A percentile compares a stretch with the other conserved stretches of the same genome.
Conservation (phyloP, 1,284 basidiomycete genomes). For the Porogramme epimiltina region DNA sequence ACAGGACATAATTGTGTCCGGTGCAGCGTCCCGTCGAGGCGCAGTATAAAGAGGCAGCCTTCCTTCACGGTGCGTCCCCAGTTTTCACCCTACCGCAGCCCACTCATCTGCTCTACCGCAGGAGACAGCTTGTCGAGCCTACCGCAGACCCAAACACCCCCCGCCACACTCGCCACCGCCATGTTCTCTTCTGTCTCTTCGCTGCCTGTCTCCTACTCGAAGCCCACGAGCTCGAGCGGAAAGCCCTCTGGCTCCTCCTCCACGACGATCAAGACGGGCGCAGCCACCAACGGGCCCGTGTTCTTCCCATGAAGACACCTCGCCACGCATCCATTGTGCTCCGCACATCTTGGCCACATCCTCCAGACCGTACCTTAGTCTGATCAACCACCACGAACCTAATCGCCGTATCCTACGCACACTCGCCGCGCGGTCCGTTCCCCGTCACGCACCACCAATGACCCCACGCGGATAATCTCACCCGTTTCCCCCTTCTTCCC, state of each 20-base stretch:
- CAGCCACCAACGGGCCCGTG: slow-evolving; percentile 23
- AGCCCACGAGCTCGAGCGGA: slow-evolving; percentile 11
- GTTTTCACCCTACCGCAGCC: not conserved
- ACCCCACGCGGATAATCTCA: not conserved
- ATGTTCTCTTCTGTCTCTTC: slow-evolving; percentile 10
- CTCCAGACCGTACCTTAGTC: not conserved
- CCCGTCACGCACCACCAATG: not conserved
- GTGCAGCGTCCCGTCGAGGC: slow-evolving; percentile 12
- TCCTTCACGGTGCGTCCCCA: slow-evolving; percentile 8
- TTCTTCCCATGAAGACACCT: slow-evolving; percentile 24
- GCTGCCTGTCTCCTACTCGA: slow-evolving; percentile 12
- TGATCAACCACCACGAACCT: not conserved
- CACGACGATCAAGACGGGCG: slow-evolving; percentile 22
- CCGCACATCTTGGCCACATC: not conserved
- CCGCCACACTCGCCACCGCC: not conserved
- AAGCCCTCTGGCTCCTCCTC: slow-evolving; percentile 20
- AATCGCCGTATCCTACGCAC: slow-evolving; percentile 1
- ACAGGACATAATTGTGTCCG: slow-evolving; percentile 12
- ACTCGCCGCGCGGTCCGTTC: not conserved
- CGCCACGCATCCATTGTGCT: not conserved
- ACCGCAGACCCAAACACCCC: not conserved
- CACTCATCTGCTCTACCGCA: not conserved
- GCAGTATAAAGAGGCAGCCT: slow-evolving; percentile 11
- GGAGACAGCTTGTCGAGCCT: not conserved
- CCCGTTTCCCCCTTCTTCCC: not conserved